Conservation (phyloP, 345 rosid genomes). For the Schrenkiella parvula region DNA sequence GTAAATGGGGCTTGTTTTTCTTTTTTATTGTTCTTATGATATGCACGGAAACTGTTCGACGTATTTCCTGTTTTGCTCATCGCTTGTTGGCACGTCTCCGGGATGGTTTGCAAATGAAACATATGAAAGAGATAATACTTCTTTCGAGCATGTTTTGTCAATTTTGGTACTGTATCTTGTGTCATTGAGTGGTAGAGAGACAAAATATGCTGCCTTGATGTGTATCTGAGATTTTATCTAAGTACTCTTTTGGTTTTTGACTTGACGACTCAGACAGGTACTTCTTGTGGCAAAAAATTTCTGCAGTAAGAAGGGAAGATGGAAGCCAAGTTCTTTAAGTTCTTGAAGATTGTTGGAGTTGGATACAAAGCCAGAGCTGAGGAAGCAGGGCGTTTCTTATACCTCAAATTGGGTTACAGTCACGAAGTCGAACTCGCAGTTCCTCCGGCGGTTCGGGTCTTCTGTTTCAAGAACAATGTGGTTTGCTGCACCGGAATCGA, state of each 20-base stretch:
- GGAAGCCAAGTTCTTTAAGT: conserved; percentile 67
- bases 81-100: background rate
- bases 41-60: conserved; percentile 30
- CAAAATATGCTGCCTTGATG: background rate
- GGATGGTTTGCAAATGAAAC: background rate
- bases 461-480: conserved; percentile 86
- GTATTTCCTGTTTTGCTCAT: conserved; percentile 3
- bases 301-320: conserved; percentile 12
- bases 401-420: conserved; percentile 74
- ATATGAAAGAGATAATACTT: background rate
- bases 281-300: background rate
- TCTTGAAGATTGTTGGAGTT: conserved; percentile 74
- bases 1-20: background rate
- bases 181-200: background rate
- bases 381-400: conserved; percentile 54
- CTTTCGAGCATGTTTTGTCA: background rate
- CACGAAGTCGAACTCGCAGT: conserved; percentile 79
- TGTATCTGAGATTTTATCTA: background rate
- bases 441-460: conserved; percentile 75
- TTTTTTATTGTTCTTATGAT: background rate
- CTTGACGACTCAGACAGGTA: background rate
- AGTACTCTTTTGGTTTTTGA: background rate
- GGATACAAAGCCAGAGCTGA: conserved; percentile 88
- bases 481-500: conserved; percentile 84
- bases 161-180: background rate